Conservation (phyloP, 2,329 filamentous ascomycete genomes). For the Penicillium sp. region DNA sequence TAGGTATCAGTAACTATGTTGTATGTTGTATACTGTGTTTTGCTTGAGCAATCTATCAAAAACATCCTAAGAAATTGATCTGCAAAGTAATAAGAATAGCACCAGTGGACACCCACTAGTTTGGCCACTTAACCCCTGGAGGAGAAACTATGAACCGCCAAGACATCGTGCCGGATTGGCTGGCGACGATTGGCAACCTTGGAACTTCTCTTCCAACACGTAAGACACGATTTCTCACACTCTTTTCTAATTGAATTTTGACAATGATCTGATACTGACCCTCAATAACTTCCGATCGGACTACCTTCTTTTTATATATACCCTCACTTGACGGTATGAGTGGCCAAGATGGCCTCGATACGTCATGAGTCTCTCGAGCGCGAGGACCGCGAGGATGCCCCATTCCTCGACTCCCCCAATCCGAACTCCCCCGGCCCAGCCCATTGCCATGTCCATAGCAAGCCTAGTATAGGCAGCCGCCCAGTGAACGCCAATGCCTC, state of each 20-base stretch:
- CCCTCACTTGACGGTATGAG: constrained; percentile 14
- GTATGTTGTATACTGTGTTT: too few species aligned
- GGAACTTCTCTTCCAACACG: neutral
- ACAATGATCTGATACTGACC: neutral
- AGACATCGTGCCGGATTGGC: constrained; percentile 14
- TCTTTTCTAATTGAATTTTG: neutral
- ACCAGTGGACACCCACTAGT: neutral
- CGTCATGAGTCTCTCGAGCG: constrained; percentile 20
- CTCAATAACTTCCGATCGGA: neutral
- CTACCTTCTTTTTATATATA: constrained; percentile 1
- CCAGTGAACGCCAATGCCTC: constrained; percentile 7
- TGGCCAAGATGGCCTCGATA: constrained; percentile 19
- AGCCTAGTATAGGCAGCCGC: neutral
- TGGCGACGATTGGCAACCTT: constrained; percentile 16
- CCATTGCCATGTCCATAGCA: neutral
- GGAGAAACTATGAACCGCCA: constrained; percentile 1
- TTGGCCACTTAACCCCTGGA: constrained; percentile 3
- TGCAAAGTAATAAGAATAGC: neutral
- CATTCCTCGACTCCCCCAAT: constrained; percentile 23
- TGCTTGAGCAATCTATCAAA: neutral
- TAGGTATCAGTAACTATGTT: neutral
- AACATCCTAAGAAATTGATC: neutral
- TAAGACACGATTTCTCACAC: neutral
- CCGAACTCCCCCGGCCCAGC: constrained; percentile 1
- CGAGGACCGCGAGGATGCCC: constrained; percentile 23